Evolutionary conservation across 129 eudicot genomes (phyloP).

Genomic region (Pittosporum tobira): DNA sequence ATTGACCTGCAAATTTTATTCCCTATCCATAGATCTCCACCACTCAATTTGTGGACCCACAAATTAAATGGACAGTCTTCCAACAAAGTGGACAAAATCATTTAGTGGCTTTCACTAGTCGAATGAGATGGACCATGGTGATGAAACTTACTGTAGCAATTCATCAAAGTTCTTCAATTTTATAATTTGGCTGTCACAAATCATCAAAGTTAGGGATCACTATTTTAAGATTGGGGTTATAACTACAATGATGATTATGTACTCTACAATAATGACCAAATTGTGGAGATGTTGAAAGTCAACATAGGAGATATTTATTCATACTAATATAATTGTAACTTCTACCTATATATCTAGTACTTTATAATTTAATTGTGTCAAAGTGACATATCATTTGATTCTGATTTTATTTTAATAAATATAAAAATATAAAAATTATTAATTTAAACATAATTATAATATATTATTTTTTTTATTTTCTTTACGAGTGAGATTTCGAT

Average conservation of each 20-base stretch:
- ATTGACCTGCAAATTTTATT: not conserved
- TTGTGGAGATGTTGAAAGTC: conserved; percentile 12
- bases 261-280: not conserved
- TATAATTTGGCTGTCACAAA: conserved; percentile 1
- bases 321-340: too few relatives aligned
- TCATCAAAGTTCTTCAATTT: not conserved
- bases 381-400: too few relatives aligned
- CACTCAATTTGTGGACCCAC: conserved; percentile 11
- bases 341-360: too few relatives aligned
- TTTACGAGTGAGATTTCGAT: too few relatives aligned
- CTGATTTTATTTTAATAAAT: not conserved
- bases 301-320: too few relatives aligned
- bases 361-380: too few relatives aligned
- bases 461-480: too few relatives aligned
- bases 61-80: conserved; percentile 2
- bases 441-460: not conserved
- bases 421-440: not conserved
- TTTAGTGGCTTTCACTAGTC: conserved; percentile 9
- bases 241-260: conserved; percentile 12
- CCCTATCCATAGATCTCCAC: not conserved
- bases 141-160: not conserved
- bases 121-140: conserved; percentile 10
- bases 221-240: conserved; percentile 5
- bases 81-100: conserved; percentile 14
- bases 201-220: conserved; percentile 16